Conservation (phyloP, 2,329 filamentous ascomycete species). For the Beauveria medogensis region DNA sequence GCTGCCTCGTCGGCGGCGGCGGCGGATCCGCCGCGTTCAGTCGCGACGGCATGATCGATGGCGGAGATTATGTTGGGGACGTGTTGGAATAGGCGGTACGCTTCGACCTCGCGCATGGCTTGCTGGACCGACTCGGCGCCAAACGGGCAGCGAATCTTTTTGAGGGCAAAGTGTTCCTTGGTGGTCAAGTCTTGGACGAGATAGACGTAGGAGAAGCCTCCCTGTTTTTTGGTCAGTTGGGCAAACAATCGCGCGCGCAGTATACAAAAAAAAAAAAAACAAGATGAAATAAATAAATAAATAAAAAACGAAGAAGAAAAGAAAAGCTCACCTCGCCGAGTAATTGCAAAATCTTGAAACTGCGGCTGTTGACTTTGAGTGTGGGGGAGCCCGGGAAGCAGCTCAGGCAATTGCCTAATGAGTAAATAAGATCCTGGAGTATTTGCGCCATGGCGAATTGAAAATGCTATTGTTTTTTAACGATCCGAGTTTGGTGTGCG, state of each 20-base stretch:
- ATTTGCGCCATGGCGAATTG: conserved; percentile 61
- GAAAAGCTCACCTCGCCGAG: conserved; percentile 66
- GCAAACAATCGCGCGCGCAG: not conserved
- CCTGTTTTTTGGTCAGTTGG: conserved; percentile 38
- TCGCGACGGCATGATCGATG: conserved; percentile 74
- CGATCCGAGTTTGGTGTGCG: too few species aligned
- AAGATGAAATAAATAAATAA: too few species aligned
- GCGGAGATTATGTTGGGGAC: conserved; percentile 80
- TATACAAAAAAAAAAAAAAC: too few species aligned
- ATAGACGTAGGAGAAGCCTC: conserved; percentile 98
- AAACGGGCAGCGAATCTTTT: conserved; percentile 98
- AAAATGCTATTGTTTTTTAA: too few species aligned
- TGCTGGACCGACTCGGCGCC: conserved; percentile 91
- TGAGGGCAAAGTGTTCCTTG: conserved; percentile 83
- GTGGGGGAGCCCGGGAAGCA: conserved; percentile 94
- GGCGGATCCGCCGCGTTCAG: conserved; percentile 49
- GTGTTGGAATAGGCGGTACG: conserved; percentile 81
- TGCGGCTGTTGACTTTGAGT: conserved; percentile 88
- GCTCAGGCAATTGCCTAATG: conserved; percentile 87
- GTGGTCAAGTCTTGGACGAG: conserved; percentile 86
- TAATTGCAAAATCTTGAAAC: conserved; percentile 90
- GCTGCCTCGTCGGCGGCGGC: conserved; percentile 46
- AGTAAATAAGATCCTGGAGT: conserved; percentile 81
- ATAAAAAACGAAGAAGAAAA: not conserved
- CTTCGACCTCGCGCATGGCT: conserved; percentile 94